phyloP scores from a whole-genome alignment of 345 rosid species.

The Citrus medica region DNA sequence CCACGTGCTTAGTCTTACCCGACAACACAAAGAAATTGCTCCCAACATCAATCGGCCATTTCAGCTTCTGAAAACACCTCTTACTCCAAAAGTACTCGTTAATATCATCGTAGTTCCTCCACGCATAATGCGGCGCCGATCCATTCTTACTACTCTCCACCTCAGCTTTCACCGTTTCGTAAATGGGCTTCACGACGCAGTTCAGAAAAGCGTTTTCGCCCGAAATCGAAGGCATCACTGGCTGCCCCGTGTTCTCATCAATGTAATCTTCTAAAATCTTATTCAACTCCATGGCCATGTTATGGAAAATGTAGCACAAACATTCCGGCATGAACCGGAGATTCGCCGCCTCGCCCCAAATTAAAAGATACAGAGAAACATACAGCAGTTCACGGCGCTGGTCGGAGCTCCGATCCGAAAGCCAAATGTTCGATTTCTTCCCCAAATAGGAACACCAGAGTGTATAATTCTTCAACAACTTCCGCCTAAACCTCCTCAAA shows the following conservation, averaged over 20 bases:
- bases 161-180: slow-evolving; percentile 69
- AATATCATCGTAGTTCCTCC: slow-evolving; percentile 94
- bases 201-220: slow-evolving; percentile 74
- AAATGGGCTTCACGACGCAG: slow-evolving; percentile 77
- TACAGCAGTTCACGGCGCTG: slow-evolving; percentile 40
- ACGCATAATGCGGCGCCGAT: slow-evolving; percentile 87
- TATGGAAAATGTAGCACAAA: slow-evolving; percentile 75
- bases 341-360: slow-evolving; percentile 96
- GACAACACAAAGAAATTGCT: slow-evolving; percentile 71
- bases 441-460: slow-evolving; percentile 87
- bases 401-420: slow-evolving; percentile 68
- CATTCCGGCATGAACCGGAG: slow-evolving; percentile 89
- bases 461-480: slow-evolving; percentile 70
- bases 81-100: slow-evolving; percentile 96
- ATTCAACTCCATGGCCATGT: slow-evolving; percentile 93
- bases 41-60: slow-evolving; percentile 79
- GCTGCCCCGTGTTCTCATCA: slow-evolving; percentile 89
- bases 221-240: slow-evolving; percentile 68
- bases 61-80: slow-evolving; percentile 79
- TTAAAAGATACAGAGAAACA: slow-evolving; percentile 34
- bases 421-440: slow-evolving; percentile 82
- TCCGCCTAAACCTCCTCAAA: slow-evolving; percentile 65
- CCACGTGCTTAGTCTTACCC: slow-evolving; percentile 56
- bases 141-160: slow-evolving; percentile 81
- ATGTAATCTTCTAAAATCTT: slow-evolving; percentile 76